Conservation (phyloP, 306 rosid species). For the Nissolia schottii region DNA sequence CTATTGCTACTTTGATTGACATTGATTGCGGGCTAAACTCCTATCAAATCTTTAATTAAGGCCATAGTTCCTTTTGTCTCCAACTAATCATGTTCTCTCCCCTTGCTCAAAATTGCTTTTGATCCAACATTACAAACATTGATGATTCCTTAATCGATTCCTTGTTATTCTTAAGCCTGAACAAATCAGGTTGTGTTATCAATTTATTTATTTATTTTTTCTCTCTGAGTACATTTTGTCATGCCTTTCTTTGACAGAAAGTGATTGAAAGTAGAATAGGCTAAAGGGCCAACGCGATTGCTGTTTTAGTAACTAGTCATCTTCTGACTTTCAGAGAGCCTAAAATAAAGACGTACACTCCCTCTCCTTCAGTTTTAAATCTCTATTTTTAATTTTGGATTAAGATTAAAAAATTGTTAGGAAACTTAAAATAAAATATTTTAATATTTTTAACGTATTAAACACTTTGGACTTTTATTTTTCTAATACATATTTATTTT, state of each 20-base stretch:
- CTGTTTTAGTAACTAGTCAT: neutral
- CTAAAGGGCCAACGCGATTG: neutral
- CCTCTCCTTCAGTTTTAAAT: no score
- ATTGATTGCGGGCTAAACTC: constrained; percentile 1
- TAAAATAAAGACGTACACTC: no score
- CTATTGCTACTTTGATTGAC: constrained; percentile 16
- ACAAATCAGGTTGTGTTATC: neutral
- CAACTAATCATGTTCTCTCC: constrained; percentile 16
- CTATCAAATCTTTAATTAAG: neutral
- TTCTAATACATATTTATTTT: no score
- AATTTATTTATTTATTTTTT: neutral
- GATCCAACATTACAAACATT: constrained; percentile 10
- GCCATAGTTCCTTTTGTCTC: constrained; percentile 12
- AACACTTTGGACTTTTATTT: no score
- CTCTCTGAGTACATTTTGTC: neutral
- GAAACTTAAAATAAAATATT: no score
- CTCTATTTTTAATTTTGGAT: no score
- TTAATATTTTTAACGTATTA: no score
- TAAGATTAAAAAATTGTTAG: no score
- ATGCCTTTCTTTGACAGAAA: neutral
- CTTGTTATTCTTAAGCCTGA: neutral
- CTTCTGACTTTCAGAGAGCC: neutral
- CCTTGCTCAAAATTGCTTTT: constrained; percentile 4
- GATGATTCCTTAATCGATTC: constrained; percentile 18
- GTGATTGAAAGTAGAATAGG: constrained; percentile 1